Base-by-base conservation (phyloP, 2,329 filamentous ascomycete species). In the Sclerotinia subarctica region DNA sequence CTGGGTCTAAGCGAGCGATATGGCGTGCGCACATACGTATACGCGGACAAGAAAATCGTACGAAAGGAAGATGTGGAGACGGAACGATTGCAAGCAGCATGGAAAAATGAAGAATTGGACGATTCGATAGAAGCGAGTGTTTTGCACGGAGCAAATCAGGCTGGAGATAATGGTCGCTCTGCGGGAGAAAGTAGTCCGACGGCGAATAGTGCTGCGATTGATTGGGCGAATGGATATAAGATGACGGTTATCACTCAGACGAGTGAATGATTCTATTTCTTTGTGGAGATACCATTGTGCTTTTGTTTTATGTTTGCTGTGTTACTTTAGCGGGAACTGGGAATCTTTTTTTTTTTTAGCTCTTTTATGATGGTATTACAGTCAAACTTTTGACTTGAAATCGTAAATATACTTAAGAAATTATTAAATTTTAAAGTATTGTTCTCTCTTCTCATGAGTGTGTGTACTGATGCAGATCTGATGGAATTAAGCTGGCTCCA, bases 1-100 rank as follows among this genome's bases (percentile, higher is more conserved):
- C 8, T 67, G 38, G 65, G 65, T 26, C 35, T 67, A 13, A 26
- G 35, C 24, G 44, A 58, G 2, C n/a, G n/a, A 17, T 62, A 8
- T 11, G 65, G 65, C 24, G 57, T 67, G 21, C 46, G 57, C 42
- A 67, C 65, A 44, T 64, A 52, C 2, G 65, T 67, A 5, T 67
- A 67, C 5, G 56, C 65, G 17, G 65, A 67, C 35, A 62, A 62
- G 26, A 60, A 42, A 38, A 53, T 67, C 21, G 35, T 52, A 13
- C 65, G 11, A 3, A 67, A 62, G 21, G 47, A 64, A 24, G 57
- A 67, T 21, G 8, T 44, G 11, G 57, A 62, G 5, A 29, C 19
- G 29, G 19, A 52, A 24, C 32, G 29, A 46, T 11, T 53, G 6
- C 24, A 32, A n/a, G 32, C n/a, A 4, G 35, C 35, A 24, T 35